Evolutionary conservation across 2,329 filamentous ascomycete species (phyloP), one percentile per base, ranked within the genome.

Genomic region (Penicillium polonicum): DNA sequence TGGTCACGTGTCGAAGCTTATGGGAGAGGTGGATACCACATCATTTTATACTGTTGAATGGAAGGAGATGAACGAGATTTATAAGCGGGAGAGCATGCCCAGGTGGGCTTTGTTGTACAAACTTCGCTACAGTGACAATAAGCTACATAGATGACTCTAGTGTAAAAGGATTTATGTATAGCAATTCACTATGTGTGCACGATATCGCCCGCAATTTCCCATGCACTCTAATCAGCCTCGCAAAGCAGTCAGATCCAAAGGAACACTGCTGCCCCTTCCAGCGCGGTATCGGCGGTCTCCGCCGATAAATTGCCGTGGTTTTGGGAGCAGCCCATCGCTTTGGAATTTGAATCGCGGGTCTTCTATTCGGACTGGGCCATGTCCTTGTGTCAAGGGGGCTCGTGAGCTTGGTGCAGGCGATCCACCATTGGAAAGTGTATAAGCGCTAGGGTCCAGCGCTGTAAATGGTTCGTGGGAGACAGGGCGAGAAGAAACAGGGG

Each of bases 261-360:
- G 94, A 65, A 97, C 92, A 79, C 90, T 97, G 77, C 92, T 97
- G 33, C 92, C 93, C 71, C 93, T 85, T 9, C 94, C 94, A 36
- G 94, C 94, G 61, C 93, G 83, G 75, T 97, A 99, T 72, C 85
- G 86, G 72, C 89, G 92, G 21, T 83, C 78, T 4, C 85, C 86
- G n/a, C 88, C 89, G 1, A 81, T 77, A 70, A 95, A 97, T 2
- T 89, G 86, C 68, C 93, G 83, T 23, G 93, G 93, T 67, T 92
- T 93, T 0, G 94, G 93, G 46, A 97, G 82, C 65, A 90, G 82
- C 36, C 82, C 84, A 67, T 97, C 93, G 46, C 88, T 85, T 66
- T 93, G 89, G 71, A 97, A 99, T 63, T 88, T 89, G 87, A 92
- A 99, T 65, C 93, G 83, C 53, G 82, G 74, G 73, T 97, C 94